Percentiles rank a stretch among this genome's conserved stretches.
Evolutionary conservation across 352 stramenopile species (phyloP).

Genomic region (Pythium aristosporum): DNA sequence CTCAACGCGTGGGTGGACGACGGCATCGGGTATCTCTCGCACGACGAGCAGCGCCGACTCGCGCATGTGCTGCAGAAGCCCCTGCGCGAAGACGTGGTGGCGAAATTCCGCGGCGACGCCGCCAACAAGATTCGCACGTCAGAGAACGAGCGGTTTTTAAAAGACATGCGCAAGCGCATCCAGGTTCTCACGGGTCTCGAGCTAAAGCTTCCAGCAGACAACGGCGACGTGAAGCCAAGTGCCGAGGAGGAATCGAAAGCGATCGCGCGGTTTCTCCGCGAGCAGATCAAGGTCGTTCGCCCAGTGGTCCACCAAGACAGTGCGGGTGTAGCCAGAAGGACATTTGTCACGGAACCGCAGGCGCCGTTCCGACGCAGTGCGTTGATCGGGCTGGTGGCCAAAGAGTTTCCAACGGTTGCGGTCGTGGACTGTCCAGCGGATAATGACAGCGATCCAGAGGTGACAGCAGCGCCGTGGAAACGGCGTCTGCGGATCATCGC

Average conservation of each 20-base stretch:
- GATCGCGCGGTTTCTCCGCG: slow-evolving; percentile 5
- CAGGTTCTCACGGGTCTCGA: neutral
- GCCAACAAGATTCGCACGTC: slow-evolving; percentile 16
- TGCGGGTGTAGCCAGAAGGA: slow-evolving; percentile 28
- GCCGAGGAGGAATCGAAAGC: neutral
- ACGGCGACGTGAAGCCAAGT: neutral
- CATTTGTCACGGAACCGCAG: slow-evolving; percentile 57
- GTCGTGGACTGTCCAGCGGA: slow-evolving; percentile 69
- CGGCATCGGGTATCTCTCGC: slow-evolving; percentile 69
- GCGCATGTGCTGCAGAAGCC: slow-evolving; percentile 7
- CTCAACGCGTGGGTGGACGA: slow-evolving; percentile 76
- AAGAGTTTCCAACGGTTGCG: slow-evolving; percentile 38
- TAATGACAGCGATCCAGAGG: slow-evolving; percentile 35
- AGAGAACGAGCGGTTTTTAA: slow-evolving; percentile 21
- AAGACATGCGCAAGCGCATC: slow-evolving; percentile 18
- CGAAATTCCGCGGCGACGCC: slow-evolving; percentile 18
- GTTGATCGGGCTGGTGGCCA: slow-evolving; percentile 48
- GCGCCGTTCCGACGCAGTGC: slow-evolving; percentile 64
- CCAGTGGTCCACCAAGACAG: slow-evolving; percentile 15
- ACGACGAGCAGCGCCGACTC: slow-evolving; percentile 39
- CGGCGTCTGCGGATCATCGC: slow-evolving; percentile 56
- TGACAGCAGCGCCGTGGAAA: slow-evolving; percentile 53
- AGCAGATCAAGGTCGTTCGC: slow-evolving; percentile 5
- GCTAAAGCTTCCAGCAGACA: neutral
- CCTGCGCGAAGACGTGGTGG: slow-evolving; percentile 23